phyloP scores from a whole-genome alignment of 163 green algal species.

The Prototheca wickerhamii region DNA sequence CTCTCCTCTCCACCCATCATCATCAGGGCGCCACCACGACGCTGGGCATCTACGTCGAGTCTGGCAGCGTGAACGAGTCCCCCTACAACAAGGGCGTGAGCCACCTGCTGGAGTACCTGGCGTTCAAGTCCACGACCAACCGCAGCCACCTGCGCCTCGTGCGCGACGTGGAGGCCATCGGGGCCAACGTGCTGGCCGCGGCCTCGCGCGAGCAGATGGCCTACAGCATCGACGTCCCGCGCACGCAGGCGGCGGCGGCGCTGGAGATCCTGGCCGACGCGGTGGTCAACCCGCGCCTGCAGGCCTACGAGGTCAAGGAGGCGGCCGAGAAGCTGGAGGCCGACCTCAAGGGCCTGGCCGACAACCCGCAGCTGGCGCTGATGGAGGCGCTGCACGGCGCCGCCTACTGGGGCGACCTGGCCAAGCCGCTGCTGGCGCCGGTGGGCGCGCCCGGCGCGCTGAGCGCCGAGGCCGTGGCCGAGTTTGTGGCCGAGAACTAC shows the following conservation, averaged over 20 bases:
- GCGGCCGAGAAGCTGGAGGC: conserved; percentile 32
- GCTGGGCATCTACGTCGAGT: conserved; percentile 86
- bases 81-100: conserved; percentile 49
- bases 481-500: conserved; percentile 71
- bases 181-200: conserved; percentile 74
- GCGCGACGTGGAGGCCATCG: conserved; percentile 82
- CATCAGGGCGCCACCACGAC: conserved; percentile 75
- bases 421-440: conserved; percentile 60
- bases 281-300: conserved; percentile 79
- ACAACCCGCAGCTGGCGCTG: conserved; percentile 42
- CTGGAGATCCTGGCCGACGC: conserved; percentile 84
- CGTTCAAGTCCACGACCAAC: conserved; percentile 82
- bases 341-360: conserved; percentile 38
- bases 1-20: background rate
- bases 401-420: conserved; percentile 59
- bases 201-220: conserved; percentile 80
- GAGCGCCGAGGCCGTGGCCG: conserved; percentile 41
- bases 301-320: conserved; percentile 48
- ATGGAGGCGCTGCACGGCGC: conserved; percentile 46
- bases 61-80: conserved; percentile 80
- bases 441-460: conserved; percentile 39
- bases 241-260: conserved; percentile 62
- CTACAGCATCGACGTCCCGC: conserved; percentile 85
- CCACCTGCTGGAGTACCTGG: conserved; percentile 89
- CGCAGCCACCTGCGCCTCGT: conserved; percentile 75